Evolutionary conservation across 805 yeast genomes (phyloP), one percentile per base, ranked within the genome.

Genomic region (Candida maltosa): DNA sequence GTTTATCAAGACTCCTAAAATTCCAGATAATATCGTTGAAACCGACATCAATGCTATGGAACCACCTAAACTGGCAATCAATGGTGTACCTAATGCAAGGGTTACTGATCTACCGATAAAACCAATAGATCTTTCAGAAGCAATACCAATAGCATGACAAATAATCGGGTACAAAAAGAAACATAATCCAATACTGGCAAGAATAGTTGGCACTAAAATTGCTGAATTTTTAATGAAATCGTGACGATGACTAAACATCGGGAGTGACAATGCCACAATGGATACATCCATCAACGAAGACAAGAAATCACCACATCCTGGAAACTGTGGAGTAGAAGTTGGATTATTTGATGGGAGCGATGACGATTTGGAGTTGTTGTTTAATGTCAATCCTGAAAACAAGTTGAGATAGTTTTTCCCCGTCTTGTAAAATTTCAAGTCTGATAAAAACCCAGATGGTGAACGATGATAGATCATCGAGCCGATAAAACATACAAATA

Each of bases 21-120:
- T 80, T 2, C 94, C 95, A 17, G 86, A 76, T 38, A 85, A 60
- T 16, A 85, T 82, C 0, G 93, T 85, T 25, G 86, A 78, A 9
- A 82, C 87, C 0, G 93, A 86, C 78, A 82, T 83, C 31, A 85
- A 65, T 4, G 85, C 76, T 2, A 76, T 68, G 1, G 84, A 78
- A 0, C 93, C 95, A 8, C 72, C 80, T 23, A 85, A 58, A 0
- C 86, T 70, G n/a, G 59, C 58, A 9, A 83, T 77, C 42, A 84
- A 67, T 2, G 94, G 95, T 0, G 85, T 75, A 0, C 93, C 94
- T 30, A 85, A 62, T 0, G 93, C 91, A 47, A 84, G 67, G 0
- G 95, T 85, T 12, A 82, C 87, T 8, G 87, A 80, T 40, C 94
- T 63, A 2, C 89, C 91, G 2, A 84, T 81, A 51, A 83, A 84